Evolutionary conservation across 768 basidiomycete species (phyloP).

Genomic region (Crassisporium funariophilum): DNA sequence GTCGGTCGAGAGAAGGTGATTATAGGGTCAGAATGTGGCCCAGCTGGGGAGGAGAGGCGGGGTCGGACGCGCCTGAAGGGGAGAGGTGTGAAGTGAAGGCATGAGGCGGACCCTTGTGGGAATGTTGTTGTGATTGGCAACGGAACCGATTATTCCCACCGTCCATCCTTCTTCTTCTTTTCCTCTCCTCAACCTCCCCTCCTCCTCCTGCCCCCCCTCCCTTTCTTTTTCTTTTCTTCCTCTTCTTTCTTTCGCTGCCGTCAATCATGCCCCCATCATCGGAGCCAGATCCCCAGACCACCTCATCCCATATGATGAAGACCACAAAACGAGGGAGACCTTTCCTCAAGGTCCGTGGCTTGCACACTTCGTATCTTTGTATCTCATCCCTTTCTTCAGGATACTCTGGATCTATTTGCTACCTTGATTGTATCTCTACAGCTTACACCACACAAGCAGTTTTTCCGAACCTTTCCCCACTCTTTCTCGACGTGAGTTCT

Average conservation of each 20-base stretch:
- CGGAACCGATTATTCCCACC: slow-evolving; percentile 43
- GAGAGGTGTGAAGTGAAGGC: slow-evolving; percentile 25
- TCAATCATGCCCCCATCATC: slow-evolving; percentile 41
- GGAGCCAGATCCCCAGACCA: slow-evolving; percentile 52
- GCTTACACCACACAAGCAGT: slow-evolving; percentile 87
- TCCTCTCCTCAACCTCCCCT: slow-evolving; percentile 42
- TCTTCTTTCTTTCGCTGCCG: slow-evolving; percentile 23
- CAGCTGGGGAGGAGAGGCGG: slow-evolving; percentile 6
- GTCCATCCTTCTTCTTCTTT: slow-evolving; percentile 21
- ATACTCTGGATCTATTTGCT: slow-evolving; percentile 97
- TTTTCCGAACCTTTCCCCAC: slow-evolving; percentile 93
- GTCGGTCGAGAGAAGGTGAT: no score
- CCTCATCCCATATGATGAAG: slow-evolving; percentile 97
- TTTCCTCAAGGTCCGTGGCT: slow-evolving; percentile 74
- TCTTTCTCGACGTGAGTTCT: slow-evolving; percentile 89
- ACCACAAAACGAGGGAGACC: slow-evolving; percentile 95
- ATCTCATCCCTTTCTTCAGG: slow-evolving; percentile 48
- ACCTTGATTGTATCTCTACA: slow-evolving; percentile 94
- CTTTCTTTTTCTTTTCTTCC: slow-evolving; percentile 37
- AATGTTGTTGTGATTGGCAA: slow-evolving; percentile 44
- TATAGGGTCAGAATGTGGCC: no score
- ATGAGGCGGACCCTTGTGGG: slow-evolving; percentile 44
- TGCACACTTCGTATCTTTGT: slow-evolving; percentile 11
- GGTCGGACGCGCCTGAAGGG: slow-evolving; percentile 30
- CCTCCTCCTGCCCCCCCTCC: slow-evolving; percentile 56